Base-by-base conservation (phyloP, 108 stramenopile species). In the Aurantiochytrium sp. region DNA sequence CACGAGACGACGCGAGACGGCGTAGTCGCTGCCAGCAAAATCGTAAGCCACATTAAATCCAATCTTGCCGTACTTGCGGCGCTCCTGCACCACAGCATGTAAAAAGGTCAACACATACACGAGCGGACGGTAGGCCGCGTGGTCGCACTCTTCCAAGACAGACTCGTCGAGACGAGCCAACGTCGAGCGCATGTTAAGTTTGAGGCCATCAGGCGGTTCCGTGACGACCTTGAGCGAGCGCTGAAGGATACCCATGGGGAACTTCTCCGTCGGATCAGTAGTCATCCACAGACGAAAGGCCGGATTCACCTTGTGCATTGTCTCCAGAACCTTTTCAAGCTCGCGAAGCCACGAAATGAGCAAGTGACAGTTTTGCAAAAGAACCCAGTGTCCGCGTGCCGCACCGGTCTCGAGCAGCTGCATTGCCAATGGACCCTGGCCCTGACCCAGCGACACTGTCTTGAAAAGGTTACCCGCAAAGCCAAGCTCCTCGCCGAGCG, bases 11-110 rank as follows among this genome's bases (percentile, higher is more conserved):
- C 94, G 83, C 57, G 92, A 93, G 53, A 95, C 94, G 49, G 88
- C 59, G 71, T 94, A 94, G 87, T 95, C 95, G 55, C 91, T 92
- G 59, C 94, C 95, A 88, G 94, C 94, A 88, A 95, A 95, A 89
- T 95, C 95, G 89, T 95, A 95, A 58, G 88, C 60, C 5, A 95
- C 95, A 72, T 95, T 95, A 93, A 94, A 95, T 28, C 95, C 95
- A 72, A 95, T 95, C 76, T 95, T 95, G 21, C 94, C 95, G 72
- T 95, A 95, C 76, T 94, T 94, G 44, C 94, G 72, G n/a, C 95
- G 91, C 88, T 95, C 95, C 90, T 93, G 91, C 28, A 95, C 93
- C 18, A 95, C 95, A 19, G 95, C 95, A 58, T 95, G 95, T 55
- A 95, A 72, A 88, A 93, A 95, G 5, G 94, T 93, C 10, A 95